Evolutionary conservation across 208 protist genomes (phyloP), one percentile per base, ranked within the genome.

Genomic region (Trypanosoma rangeli): DNA sequence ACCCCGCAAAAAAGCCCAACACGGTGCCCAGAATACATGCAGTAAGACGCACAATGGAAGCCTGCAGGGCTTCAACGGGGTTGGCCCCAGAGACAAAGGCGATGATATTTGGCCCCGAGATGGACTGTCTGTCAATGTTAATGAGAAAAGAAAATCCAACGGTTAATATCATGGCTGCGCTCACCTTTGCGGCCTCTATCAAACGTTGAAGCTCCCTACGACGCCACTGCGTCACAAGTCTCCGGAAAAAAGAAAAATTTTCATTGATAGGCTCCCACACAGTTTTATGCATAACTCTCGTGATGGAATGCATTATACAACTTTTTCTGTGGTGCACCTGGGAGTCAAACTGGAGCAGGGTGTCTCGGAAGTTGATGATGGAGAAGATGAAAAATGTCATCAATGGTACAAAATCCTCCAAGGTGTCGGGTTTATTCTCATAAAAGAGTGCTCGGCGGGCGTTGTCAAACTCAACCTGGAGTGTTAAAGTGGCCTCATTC

Each of bases 341-440:
- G 53, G 61, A 71, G 48, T 86, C 67, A 71, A 91, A 91, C 44
- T 85, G 74, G 60, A 86, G 74, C 10, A 94, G 68, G 16, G 91
- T 93, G 69, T 93, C 84, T 58, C 82, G 72, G 49, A 93, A 90
- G 69, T 78, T 91, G 22, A 92, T 76, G 10, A 96, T 75, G 13
- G 88, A 90, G 80, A 96, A 96, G 39, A 96, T 76, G 74, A 91
- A 96, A 70, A 93, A 94, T 8, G 85, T 92, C 91, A 96, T 96
- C 70, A 96, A 82, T 16, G 91, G 91, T 50, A 96, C 86, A 70
- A 94, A 96, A 65, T 92, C 85, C 70, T 96, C 91, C 53, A 96
- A 65, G 9, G 77, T 75, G 76, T 70, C 68, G 35, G 83, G 78
- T 63, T 76, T 83, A 71, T 86, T 61, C 66, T 94, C 85, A 71